These are phyloP conservation scores for Sisymbrium altissimum DNA, from an alignment of 345 rosid genomes.

Conservation along the genomic window DNA sequence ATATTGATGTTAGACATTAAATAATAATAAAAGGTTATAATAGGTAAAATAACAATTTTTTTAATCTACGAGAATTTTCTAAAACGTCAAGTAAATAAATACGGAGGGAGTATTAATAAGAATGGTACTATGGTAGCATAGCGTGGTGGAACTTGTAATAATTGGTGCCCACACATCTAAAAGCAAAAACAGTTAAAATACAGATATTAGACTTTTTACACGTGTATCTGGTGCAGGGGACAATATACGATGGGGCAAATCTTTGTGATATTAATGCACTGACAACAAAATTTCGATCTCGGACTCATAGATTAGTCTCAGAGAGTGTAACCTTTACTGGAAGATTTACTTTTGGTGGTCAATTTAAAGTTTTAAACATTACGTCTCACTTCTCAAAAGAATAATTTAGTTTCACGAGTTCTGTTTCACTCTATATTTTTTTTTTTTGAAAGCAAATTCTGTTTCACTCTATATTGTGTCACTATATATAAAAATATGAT, in stretches of 20 bases:
- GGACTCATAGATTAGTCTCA: not conserved
- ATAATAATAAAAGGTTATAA: no score
- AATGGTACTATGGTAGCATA: not conserved
- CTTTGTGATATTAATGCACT: not conserved
- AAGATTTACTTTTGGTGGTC: not conserved
- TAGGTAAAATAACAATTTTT: no score
- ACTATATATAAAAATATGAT: not conserved
- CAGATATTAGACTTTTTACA: not conserved
- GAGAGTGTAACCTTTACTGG: not conserved
- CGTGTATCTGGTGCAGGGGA: not conserved
- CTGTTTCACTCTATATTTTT: not conserved
- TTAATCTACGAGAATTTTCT: no score
- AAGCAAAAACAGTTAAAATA: not conserved
- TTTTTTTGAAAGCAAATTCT: no score
- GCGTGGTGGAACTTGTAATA: constrained; percentile 15
- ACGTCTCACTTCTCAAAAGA: no score
- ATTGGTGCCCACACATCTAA: constrained; percentile 15
- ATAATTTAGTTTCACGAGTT: not conserved
- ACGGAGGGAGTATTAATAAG: no score
- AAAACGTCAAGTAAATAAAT: no score
- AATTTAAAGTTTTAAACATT: not conserved
- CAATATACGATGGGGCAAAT: constrained; percentile 2
- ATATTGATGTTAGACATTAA: no score
- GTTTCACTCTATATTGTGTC: not conserved
- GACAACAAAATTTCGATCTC: not conserved